Evolutionary conservation across 2,329 filamentous ascomycete species (phyloP).

Genomic region (Akanthomyces lecanii): DNA sequence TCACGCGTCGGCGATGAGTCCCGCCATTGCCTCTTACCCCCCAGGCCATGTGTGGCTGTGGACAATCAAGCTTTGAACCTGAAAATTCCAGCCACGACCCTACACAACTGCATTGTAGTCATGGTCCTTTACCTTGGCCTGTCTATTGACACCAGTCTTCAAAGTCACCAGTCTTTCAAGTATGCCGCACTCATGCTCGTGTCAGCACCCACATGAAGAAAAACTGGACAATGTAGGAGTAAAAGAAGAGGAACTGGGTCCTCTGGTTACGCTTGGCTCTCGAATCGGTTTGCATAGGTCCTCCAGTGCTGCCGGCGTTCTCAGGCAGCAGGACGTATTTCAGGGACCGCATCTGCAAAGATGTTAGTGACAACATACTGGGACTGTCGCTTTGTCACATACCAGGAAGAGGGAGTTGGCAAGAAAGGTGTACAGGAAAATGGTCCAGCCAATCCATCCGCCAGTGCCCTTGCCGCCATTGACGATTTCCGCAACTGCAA

Average conservation of each 20-base stretch:
- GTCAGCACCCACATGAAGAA: slow-evolving; percentile 83
- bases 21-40: background rate
- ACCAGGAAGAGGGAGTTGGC: slow-evolving; percentile 96
- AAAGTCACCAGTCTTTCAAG: no score
- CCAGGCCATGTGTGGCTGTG: background rate
- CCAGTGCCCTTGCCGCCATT: slow-evolving; percentile 78
- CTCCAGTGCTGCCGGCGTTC: slow-evolving; percentile 60
- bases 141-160: background rate
- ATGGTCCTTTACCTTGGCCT: background rate
- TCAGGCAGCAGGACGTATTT: slow-evolving; percentile 95
- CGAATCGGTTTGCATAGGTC: slow-evolving; percentile 66
- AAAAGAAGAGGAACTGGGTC: slow-evolving; percentile 89
- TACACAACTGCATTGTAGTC: no score
- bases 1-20: background rate
- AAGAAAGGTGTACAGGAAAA: slow-evolving; percentile 88
- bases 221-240: slow-evolving; percentile 91
- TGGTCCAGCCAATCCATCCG: slow-evolving; percentile 80
- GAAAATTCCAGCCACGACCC: background rate
- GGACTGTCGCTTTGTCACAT: slow-evolving; percentile 31
- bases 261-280: slow-evolving; percentile 81
- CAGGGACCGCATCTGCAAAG: slow-evolving; percentile 74
- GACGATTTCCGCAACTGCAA: slow-evolving; percentile 71
- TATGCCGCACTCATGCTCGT: slow-evolving; percentile 32
- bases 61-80: background rate
- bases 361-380: background rate